phyloP scores from a whole-genome alignment of 2,329 filamentous ascomycete species.

The Neobulgaria alba region DNA sequence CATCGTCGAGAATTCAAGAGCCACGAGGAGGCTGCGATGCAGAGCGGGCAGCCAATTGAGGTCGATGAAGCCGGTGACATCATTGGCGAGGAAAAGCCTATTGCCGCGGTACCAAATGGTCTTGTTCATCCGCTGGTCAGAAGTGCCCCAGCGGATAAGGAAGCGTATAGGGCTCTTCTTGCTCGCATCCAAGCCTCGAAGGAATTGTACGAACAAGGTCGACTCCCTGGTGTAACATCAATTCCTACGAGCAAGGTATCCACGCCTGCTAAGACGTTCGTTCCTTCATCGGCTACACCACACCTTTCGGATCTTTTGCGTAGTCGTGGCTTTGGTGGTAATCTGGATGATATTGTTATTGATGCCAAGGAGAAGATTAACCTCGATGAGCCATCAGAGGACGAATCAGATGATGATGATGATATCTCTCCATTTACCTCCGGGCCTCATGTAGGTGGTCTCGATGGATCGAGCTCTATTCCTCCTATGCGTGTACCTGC shows the following conservation, averaged over 20 bases:
- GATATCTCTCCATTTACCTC: slow-evolving; percentile 29
- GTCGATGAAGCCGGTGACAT: slow-evolving; percentile 47
- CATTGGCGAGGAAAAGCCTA: slow-evolving; percentile 35
- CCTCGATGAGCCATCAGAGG: slow-evolving; percentile 46
- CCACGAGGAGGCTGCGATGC: slow-evolving; percentile 85
- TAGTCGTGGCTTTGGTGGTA: slow-evolving; percentile 50
- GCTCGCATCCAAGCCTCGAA: slow-evolving; percentile 47
- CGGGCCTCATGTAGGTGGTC: slow-evolving; percentile 27
- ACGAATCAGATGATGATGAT: slow-evolving; percentile 34
- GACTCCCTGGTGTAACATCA: slow-evolving; percentile 39
- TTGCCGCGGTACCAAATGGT: slow-evolving; percentile 29
- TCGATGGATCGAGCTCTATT: slow-evolving; percentile 30
- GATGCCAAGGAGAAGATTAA: slow-evolving; percentile 49
- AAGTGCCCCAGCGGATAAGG: slow-evolving; percentile 44
- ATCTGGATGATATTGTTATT: slow-evolving; percentile 52
- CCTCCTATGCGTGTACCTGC: slow-evolving; percentile 49
- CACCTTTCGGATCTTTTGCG: slow-evolving; percentile 59
- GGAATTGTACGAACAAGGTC: slow-evolving; percentile 42
- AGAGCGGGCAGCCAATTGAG: slow-evolving; percentile 77
- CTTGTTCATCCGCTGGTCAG: slow-evolving; percentile 56
- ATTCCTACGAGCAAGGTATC: slow-evolving; percentile 33
- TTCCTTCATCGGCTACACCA: slow-evolving; percentile 50
- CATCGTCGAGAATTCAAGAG: slow-evolving; percentile 92
- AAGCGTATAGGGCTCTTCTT: slow-evolving; percentile 42
- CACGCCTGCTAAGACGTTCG: slow-evolving; percentile 32